Conservation (phyloP, 2,329 filamentous ascomycete genomes). For the Ceratocystis lukuohia region DNA sequence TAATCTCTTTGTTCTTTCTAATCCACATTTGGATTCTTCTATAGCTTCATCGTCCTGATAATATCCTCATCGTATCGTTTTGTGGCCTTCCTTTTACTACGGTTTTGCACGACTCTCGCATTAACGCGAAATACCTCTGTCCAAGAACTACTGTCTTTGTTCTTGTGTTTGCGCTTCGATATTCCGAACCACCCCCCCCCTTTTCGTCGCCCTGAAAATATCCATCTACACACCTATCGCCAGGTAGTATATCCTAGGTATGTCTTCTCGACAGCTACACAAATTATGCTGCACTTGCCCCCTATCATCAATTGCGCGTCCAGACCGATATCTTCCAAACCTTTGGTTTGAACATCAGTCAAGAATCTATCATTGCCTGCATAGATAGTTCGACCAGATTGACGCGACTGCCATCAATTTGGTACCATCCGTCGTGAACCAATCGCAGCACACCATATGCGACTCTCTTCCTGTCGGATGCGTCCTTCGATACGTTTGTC, state of each 20-base stretch:
- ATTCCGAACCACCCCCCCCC: no score
- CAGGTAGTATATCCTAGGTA: slow-evolving; percentile 3
- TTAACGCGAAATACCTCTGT: not conserved
- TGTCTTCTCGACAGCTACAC: not conserved
- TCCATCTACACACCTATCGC: not conserved
- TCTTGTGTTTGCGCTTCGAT: not conserved
- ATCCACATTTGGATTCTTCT: not conserved
- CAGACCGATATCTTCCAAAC: not conserved
- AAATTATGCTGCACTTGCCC: not conserved
- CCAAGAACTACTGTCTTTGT: not conserved
- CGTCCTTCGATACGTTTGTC: not conserved
- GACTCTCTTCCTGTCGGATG: no score
- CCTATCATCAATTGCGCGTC: slow-evolving; percentile 4
- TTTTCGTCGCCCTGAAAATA: not conserved
- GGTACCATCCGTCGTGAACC: not conserved
- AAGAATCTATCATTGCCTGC: not conserved
- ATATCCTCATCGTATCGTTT: not conserved
- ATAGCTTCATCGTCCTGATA: not conserved
- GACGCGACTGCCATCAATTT: not conserved
- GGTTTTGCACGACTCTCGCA: not conserved
- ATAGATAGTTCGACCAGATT: not conserved
- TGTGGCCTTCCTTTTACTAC: not conserved
- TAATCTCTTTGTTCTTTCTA: not conserved
- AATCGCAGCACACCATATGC: not conserved
- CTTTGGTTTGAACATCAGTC: no score